Base-by-base conservation (phyloP, 208 protist species). In the Leishmania aethiopica region DNA sequence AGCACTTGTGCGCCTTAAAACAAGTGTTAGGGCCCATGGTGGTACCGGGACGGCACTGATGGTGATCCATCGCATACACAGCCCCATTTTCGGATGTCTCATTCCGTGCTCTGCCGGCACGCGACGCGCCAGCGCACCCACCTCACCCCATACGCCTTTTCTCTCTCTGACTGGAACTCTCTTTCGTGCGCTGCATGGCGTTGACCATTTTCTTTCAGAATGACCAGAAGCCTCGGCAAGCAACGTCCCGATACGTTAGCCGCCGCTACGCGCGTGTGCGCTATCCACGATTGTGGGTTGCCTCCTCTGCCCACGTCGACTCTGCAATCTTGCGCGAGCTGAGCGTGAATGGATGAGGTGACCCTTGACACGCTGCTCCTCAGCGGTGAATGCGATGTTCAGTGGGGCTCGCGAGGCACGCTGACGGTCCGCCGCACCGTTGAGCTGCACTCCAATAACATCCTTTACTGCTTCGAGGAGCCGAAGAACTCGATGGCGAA, bases 381-480 rank as follows among this genome's bases (percentile, higher is more conserved):
- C n/a, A 88, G 85, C 19, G 77, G 79, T 13, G 84, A 84, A 72
- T 89, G 69, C 59, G 77, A 79, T 71, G 86, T 88, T 40, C 80
- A 80, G n/a, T 91, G 78, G 84, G 86, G 78, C 75, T 78, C 75
- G 32, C 77, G 74, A 42, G 77, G 80, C 45, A 76, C 55, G n/a
- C 76, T 22, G 59, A 28, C 74, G 37, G 85, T 84, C 17, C 59
- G 49, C 49, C 90, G 92, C 72, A 94, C 89, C 13, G 81, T 92
- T 22, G 92, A 94, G 76, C 80, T 94, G 25, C 90, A 95, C 83
- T 78, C 79, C 28, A 88, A 91, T 77, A 77, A 88, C 62, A 80
- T 90, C 19, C 74, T 94, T 7, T 95, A 94, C 85, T 89, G 83
- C 69, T 92, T 92, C 72, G 86, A 92, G n/a, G 90, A 94, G 75